Percentiles rank a stretch among this genome's conserved stretches.
Evolutionary conservation across 2,329 filamentous ascomycete species (phyloP).

Genomic region (Ceratocystis destructans): DNA sequence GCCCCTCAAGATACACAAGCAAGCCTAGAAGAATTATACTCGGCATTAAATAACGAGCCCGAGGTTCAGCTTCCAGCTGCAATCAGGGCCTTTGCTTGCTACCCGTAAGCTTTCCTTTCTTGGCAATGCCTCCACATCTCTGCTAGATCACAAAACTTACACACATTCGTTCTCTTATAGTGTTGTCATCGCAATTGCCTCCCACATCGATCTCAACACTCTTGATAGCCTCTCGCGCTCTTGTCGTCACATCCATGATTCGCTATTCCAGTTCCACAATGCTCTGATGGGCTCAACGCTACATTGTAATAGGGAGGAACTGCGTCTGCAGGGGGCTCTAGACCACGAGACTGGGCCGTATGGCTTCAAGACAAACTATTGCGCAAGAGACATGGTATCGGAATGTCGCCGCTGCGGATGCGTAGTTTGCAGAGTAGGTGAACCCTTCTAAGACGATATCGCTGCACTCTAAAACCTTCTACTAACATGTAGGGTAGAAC

Average conservation of each 20-base stretch:
- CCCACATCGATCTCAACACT: constrained; percentile 71
- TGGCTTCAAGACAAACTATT: constrained; percentile 58
- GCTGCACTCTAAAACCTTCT: background rate
- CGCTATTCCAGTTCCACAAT: constrained; percentile 63
- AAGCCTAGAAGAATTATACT: constrained; percentile 15
- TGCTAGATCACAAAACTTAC: background rate
- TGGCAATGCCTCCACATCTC: background rate
- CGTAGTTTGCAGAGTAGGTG: constrained; percentile 66
- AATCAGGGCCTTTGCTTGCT: constrained; percentile 26
- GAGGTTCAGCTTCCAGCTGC: constrained; percentile 12
- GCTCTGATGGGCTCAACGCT: constrained; percentile 63
- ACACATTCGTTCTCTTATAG: constrained; percentile 33
- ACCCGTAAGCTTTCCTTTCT: constrained; percentile 25
- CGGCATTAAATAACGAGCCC: constrained; percentile 16
- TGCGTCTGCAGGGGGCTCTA: constrained; percentile 39
- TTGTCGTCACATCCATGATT: constrained; percentile 64
- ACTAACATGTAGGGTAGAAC: constrained; percentile 43
- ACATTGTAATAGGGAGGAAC: constrained; percentile 60
- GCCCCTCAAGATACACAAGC: constrained; percentile 7
- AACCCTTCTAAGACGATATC: background rate
- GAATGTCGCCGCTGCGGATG: constrained; percentile 66
- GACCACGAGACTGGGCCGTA: constrained; percentile 34
- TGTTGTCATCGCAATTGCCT: constrained; percentile 61
- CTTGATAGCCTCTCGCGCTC: constrained; percentile 71
- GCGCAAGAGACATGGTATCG: constrained; percentile 75